Evolutionary conservation across 768 basidiomycete species (phyloP).

Genomic region (Lactifluus volemus): DNA sequence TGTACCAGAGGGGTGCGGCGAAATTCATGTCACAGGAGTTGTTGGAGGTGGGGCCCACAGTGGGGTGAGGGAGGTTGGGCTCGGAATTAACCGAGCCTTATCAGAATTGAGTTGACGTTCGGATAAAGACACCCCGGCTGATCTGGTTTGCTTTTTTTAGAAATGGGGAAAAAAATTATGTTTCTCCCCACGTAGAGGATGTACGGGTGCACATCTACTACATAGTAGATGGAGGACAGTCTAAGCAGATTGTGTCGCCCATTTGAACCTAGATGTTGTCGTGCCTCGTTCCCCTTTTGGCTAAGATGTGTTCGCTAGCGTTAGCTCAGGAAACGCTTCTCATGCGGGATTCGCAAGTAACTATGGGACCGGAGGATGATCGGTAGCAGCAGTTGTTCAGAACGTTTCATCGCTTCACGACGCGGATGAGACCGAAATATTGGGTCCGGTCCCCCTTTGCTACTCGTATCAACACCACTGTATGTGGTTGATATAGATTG

Average conservation of each 20-base stretch:
- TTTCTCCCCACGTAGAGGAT: not conserved
- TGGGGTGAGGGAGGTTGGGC: not conserved
- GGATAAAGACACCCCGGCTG: no score
- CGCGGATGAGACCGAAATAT: not conserved
- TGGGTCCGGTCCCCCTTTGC: no score
- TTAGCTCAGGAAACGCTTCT: not conserved
- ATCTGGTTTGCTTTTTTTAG: not conserved
- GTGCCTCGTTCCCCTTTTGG: not conserved
- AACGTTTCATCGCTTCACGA: not conserved
- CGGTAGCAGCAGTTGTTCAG: not conserved
- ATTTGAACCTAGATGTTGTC: not conserved
- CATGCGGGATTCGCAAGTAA: not conserved
- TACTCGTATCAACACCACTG: no score
- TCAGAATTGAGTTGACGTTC: not conserved
- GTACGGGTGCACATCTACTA: not conserved
- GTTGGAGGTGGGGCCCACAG: not conserved
- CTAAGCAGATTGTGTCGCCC: not conserved
- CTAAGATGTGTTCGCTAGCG: not conserved
- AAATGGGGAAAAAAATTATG: not conserved
- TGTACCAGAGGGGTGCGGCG: no score
- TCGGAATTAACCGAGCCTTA: not conserved
- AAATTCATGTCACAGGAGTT: no score
- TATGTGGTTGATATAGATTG: not conserved
- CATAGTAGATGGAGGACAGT: no score
- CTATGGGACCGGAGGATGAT: not conserved